Base-by-base conservation (phyloP, 1,284 basidiomycete genomes). In the Schizopora paradoxa region DNA sequence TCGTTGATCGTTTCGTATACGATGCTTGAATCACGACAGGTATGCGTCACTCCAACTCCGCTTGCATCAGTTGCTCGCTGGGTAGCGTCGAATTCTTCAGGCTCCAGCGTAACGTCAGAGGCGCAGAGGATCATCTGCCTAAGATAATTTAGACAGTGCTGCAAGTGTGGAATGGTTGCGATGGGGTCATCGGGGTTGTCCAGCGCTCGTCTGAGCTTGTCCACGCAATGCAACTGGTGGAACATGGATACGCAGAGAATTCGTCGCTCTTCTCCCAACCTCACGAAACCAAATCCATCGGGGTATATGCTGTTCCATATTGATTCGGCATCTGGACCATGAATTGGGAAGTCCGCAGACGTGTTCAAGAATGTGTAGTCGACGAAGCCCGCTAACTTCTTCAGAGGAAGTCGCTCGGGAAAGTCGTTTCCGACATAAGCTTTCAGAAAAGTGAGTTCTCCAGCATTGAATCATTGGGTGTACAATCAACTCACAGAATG, bases 211-310 rank as follows among this genome's bases (percentile, higher is more conserved):
- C 57, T 58, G 32, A 64, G 49, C 45, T 56, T 56, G 32, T 56
- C 54, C 19, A 65, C 46, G 46, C 65, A 66, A 40, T 64, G 65
- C 13, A 65, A 43, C 51, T 64, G 52, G 54, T 66, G 62, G 52
- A 61, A 64, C 58, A 64, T 63, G n/a, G 59, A 51, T 22, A 47
- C 38, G 28, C 47, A 47, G 27, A 51, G 44, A 27, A 53, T 47
- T 31, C 49, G 51, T 6, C 43, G 31, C 14, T 47, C 45, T 14
- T 38, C 8, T 16, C 51, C 51, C 19, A 53, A 39, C 41, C 51
- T 36, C 14, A 53, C 51, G 43, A 51, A 53, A 13, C 49, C 51
- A 19, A 43, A 43, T 5, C 51, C 49, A 21, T 50, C 26, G 4
- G 44, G 43, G 21, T 50, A 46, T 33, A 50, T 22, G n/a, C 38